These are phyloP conservation scores for Cystofilobasidium bisporidii DNA, from an alignment of 768 basidiomycete genomes.

Conservation along the genomic window DNA sequence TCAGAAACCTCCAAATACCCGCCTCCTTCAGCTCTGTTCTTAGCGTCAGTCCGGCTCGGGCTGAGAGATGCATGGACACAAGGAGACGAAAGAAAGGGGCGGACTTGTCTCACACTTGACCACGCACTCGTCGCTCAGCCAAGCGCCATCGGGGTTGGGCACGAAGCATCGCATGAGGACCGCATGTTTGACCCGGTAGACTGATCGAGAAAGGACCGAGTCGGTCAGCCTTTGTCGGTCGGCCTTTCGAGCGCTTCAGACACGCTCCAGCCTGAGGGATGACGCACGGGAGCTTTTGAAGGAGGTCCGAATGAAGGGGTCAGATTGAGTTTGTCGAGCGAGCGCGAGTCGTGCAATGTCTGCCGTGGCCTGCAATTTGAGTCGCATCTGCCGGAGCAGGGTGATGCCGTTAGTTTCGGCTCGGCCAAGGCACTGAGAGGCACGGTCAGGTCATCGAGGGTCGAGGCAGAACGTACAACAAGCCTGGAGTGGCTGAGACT, in stretches of 20 bases:
- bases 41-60: neutral
- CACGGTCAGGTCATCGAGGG: too few relatives aligned
- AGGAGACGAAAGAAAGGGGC: neutral
- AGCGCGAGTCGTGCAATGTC: too few relatives aligned
- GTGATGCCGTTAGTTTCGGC: too few relatives aligned
- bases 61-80: neutral
- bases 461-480: too few relatives aligned
- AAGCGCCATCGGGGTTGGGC: slow-evolving; percentile 74
- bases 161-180: slow-evolving; percentile 72
- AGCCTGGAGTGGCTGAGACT: too few relatives aligned
- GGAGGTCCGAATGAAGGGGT: too few relatives aligned
- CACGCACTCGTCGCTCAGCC: slow-evolving; percentile 72
- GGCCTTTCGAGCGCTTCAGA: too few relatives aligned
- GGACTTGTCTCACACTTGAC: slow-evolving; percentile 55
- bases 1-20: slow-evolving; percentile 54
- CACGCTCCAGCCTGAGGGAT: too few relatives aligned
- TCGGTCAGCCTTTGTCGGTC: too few relatives aligned
- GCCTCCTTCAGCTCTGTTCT: slow-evolving; percentile 56
- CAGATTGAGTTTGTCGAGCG: too few relatives aligned
- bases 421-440: too few relatives aligned
- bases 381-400: neutral
- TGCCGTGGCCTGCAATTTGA: slow-evolving; percentile 14
- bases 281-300: slow-evolving; percentile 5
- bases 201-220: neutral
- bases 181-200: slow-evolving; percentile 47